Base-by-base conservation (phyloP, 2,329 filamentous ascomycete species). In the Sporothrix phasma region DNA sequence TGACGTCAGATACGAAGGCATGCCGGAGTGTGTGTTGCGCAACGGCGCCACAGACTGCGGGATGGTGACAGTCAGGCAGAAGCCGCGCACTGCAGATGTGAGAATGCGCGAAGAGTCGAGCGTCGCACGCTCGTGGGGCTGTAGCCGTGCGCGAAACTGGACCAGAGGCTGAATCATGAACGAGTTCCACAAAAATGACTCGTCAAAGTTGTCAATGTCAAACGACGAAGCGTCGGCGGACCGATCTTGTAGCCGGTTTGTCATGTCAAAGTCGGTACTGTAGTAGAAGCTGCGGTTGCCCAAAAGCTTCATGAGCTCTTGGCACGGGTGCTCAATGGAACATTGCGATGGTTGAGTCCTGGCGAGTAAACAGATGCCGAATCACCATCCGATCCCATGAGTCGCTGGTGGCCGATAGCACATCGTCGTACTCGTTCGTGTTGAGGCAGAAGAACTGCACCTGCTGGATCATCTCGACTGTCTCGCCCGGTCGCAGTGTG, bases 201-300 rank as follows among this genome's bases (percentile, higher is more conserved):
- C 88, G 74, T 99, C 92, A 67, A 97, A 86, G 71, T 90, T 94
- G 73, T 96, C 92, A 66, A 97, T 91, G 67, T 96, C 90, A 67
- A 97, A 92, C 0, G 88, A 86, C 51, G 86, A 82, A 22, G 85
- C 85, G 72, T 93, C 90, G 64, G 88, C 84, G 15, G 88, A 85
- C 70, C 93, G 86, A 72, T 97, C 89, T 75, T 99, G 94, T 67
- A 97, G 78, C 69, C 94, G 84, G 75, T 96, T 92, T 3, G 94
- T 99, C 58, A 99, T 80, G 73, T 99, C 93, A 74, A 99, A 99
- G 74, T 97, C 92, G n/a, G 91, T 90, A 73, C 92, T 97, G 77
- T 97, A 99, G 74, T 97, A 99, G 73, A 99, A 99, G 34, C 89
- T 96, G 29, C 93, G 92, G 74, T 95, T 92, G 72, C 90, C 88